Evolutionary conservation across 768 basidiomycete species (phyloP).

Genomic region (Psilocybe azurescens): DNA sequence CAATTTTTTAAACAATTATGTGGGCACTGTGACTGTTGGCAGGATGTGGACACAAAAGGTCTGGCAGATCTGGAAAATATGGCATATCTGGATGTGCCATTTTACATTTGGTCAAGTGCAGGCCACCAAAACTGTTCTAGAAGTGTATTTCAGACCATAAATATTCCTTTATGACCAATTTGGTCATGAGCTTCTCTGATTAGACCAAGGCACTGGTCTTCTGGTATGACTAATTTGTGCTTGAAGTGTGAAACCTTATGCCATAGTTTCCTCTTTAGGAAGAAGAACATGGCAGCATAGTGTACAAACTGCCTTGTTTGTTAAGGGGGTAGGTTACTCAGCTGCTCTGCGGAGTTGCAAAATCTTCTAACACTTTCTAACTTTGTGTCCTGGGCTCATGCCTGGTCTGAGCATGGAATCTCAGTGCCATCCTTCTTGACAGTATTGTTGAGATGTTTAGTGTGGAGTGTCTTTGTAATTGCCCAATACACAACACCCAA

Average conservation of each 20-base stretch:
- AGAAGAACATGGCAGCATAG: constrained; percentile 15
- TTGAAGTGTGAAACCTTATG: constrained; percentile 12
- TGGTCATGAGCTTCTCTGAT: constrained; percentile 26
- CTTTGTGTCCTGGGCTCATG: no score
- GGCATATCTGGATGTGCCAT: constrained; percentile 37
- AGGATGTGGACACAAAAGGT: constrained; percentile 26
- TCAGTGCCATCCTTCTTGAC: no score
- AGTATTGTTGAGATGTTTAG: no score
- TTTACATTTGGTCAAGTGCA: constrained; percentile 27
- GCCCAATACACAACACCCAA: no score
- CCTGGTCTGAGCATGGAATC: no score
- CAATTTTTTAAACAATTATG: constrained; percentile 29
- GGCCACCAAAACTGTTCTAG: constrained; percentile 29
- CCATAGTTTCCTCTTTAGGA: constrained; percentile 19
- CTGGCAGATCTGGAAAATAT: constrained; percentile 38
- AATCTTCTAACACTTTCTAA: no score
- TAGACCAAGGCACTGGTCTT: constrained; percentile 11
- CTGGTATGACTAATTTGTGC: constrained; percentile 25
- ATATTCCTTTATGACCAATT: constrained; percentile 33
- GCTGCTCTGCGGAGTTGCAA: no score
- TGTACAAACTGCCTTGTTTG: no score
- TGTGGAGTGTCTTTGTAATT: no score
- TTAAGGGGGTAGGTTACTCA: no score
- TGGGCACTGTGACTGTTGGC: constrained; percentile 19
- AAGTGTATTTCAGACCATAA: constrained; percentile 18